Conservation (phyloP, 2,329 filamentous ascomycete genomes). For the Diaporthe aspalathi region DNA sequence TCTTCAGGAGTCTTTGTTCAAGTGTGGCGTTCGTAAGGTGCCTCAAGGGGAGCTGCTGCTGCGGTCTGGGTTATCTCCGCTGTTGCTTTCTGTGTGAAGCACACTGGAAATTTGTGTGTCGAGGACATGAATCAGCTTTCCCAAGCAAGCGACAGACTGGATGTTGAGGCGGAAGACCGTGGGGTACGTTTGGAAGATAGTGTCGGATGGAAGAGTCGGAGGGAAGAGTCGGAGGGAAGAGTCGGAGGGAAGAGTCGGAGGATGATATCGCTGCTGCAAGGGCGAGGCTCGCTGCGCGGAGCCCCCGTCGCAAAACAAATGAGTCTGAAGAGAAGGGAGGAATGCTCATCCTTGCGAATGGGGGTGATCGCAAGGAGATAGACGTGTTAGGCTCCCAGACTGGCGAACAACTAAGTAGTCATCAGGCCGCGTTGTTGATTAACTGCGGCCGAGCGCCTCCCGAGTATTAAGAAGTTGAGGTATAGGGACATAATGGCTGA, state of each 20-base stretch:
- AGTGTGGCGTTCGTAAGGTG: neutral
- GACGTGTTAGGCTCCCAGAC: neutral
- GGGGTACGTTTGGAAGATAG: neutral
- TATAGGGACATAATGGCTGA: too few species aligned
- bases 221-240: too few species aligned
- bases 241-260: too few species aligned
- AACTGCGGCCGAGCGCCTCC: neutral
- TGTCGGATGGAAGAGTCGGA: too few species aligned
- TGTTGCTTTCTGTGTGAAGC: neutral
- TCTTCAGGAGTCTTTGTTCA: too few species aligned
- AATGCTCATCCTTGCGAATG: neutral
- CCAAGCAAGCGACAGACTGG: too few species aligned
- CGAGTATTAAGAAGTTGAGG: neutral
- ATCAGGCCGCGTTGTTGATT: neutral
- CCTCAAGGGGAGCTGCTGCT: neutral
- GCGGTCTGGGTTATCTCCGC: neutral
- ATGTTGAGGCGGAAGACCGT: neutral
- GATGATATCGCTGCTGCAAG: neutral
- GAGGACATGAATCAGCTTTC: neutral
- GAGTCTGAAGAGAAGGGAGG: too few species aligned
- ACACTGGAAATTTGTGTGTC: neutral
- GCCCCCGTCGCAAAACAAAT: neutral
- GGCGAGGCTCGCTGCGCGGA: neutral
- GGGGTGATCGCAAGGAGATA: neutral
- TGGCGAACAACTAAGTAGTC: neutral